Percentiles rank a stretch among this genome's conserved stretches.
These are phyloP conservation scores for Umbelopsis ramanniana DNA, from an alignment of 192 early-diverging fungal species.

Conservation along the genomic window DNA sequence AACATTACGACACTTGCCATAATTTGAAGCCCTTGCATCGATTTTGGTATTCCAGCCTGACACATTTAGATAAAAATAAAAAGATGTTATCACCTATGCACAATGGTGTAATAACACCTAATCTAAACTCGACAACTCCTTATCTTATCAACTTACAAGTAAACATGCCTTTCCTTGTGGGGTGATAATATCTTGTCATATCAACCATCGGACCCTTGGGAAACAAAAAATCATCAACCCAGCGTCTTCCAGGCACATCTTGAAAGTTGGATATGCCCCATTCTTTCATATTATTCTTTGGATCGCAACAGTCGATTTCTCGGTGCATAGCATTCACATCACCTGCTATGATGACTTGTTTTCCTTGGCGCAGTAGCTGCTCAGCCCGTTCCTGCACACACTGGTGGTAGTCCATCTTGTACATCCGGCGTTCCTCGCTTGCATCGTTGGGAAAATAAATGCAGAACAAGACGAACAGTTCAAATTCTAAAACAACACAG, in stretches of 20 bases:
- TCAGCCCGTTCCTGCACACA: conserved; percentile 51
- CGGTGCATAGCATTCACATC: conserved; percentile 71
- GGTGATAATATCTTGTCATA: conserved; percentile 66
- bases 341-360: conserved; percentile 64
- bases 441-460: conserved; percentile 69
- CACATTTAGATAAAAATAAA: conserved; percentile 22
- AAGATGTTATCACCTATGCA: background rate
- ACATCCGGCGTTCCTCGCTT: conserved; percentile 48
- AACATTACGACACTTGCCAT: conserved; percentile 13
- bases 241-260: conserved; percentile 59
- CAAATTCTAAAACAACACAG: conserved; percentile 73
- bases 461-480: conserved; percentile 76
- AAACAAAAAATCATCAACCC: conserved; percentile 66
- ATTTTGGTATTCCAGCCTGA: conserved; percentile 78
- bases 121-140: background rate
- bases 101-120: background rate
- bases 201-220: conserved; percentile 69
- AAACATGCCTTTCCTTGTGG: conserved; percentile 53
- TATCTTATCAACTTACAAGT: conserved; percentile 47
- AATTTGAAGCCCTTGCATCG: conserved; percentile 58
- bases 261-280: conserved; percentile 56
- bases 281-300: conserved; percentile 59
- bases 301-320: conserved; percentile 77
- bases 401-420: conserved; percentile 59
- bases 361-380: conserved; percentile 51